These are phyloP conservation scores for Diplocarpon rosae DNA, from an alignment of 2,329 filamentous ascomycete genomes.

Conservation along the genomic window DNA sequence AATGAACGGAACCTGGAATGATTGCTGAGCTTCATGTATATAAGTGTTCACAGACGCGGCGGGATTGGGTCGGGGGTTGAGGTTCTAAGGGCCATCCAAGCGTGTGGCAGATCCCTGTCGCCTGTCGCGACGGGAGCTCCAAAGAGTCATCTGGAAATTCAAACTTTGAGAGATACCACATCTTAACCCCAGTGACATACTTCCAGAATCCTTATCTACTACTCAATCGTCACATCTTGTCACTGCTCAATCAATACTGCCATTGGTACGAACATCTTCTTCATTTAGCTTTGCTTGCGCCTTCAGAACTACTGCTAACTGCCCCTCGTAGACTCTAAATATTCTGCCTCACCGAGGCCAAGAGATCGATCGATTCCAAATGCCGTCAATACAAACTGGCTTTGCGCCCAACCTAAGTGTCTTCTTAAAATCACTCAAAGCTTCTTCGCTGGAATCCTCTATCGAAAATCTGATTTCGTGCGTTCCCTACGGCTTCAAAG, in stretches of 20 bases:
- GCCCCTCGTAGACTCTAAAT: constrained; percentile 1
- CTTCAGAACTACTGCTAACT: background rate
- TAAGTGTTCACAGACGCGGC: background rate
- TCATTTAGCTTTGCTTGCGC: too few relatives aligned
- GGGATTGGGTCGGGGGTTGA: background rate
- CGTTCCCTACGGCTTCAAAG: constrained; percentile 16
- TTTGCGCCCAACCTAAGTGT: constrained; percentile 64
- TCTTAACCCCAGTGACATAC: background rate
- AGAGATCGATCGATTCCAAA: constrained; percentile 27
- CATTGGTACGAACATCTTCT: background rate
- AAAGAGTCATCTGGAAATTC: too few relatives aligned
- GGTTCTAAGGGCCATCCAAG: background rate
- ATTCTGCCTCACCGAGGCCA: background rate
- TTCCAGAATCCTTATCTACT: background rate
- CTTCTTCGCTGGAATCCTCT: constrained; percentile 64
- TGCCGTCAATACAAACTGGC: constrained; percentile 37
- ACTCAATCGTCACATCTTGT: background rate
- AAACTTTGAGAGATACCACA: background rate
- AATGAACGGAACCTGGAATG: constrained; percentile 2
- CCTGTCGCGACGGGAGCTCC: background rate
- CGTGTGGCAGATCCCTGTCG: background rate
- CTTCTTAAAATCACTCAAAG: constrained; percentile 70
- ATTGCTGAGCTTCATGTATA: background rate
- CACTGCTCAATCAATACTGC: background rate
- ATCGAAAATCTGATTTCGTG: constrained; percentile 78